A percentile compares a stretch with the other conserved stretches of the same genome.
Evolutionary conservation across 2,329 filamentous ascomycete genomes (phyloP).

Genomic region (Dactylella cylindrospora): DNA sequence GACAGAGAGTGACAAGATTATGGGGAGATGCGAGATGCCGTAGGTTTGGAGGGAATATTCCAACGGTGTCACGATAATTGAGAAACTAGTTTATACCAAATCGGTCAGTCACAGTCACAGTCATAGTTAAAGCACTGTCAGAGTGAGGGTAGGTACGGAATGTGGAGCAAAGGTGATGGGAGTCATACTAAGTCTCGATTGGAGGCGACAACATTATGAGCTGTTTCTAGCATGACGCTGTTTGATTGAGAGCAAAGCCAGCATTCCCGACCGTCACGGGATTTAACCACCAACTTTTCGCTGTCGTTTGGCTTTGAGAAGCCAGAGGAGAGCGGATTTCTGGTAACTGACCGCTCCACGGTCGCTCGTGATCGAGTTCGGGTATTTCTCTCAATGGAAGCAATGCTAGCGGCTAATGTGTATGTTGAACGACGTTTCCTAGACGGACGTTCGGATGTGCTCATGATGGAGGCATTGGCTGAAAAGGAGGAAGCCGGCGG

Average conservation of each 20-base stretch:
- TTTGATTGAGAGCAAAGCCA: constrained; percentile 36
- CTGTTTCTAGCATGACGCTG: constrained; percentile 35
- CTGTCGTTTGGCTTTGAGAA: constrained; percentile 42
- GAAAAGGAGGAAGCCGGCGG: constrained; percentile 31
- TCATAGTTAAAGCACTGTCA: background rate
- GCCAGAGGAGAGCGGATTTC: constrained; percentile 34
- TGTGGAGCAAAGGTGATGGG: too few species aligned
- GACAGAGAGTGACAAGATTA: constrained; percentile 38
- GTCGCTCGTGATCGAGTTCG: constrained; percentile 12
- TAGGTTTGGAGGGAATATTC: constrained; percentile 40
- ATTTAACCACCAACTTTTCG: constrained; percentile 38
- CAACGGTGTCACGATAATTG: constrained; percentile 36
- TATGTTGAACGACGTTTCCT: constrained; percentile 26
- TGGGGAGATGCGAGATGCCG: constrained; percentile 39
- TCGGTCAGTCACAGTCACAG: constrained; percentile 35
- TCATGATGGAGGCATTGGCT: constrained; percentile 34
- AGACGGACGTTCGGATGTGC: constrained; percentile 32
- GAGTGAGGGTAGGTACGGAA: background rate
- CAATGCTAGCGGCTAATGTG: constrained; percentile 35
- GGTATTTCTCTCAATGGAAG: constrained; percentile 32
- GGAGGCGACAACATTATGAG: constrained; percentile 39
- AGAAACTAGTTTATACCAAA: constrained; percentile 22
- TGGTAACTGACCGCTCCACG: constrained; percentile 35
- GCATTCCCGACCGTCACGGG: constrained; percentile 35
- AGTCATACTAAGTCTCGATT: constrained; percentile 39